Conservation (phyloP, 2,329 filamentous ascomycete genomes). For the Aspergillus sp. region DNA sequence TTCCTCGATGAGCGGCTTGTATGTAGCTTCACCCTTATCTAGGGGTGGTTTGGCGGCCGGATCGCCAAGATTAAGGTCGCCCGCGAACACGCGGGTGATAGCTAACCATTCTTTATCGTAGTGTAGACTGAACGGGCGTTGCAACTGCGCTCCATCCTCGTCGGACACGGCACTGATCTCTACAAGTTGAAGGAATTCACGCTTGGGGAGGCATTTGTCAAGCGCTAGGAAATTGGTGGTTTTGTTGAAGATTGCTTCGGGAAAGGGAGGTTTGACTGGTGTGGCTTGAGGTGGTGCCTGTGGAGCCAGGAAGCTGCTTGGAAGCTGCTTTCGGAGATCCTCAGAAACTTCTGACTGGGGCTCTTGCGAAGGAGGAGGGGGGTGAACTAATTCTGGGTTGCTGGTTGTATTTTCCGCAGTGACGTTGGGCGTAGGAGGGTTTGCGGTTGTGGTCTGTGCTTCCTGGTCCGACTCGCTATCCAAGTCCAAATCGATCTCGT, state of each 20-base stretch:
- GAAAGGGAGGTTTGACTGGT: constrained; percentile 62
- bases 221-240: constrained; percentile 82
- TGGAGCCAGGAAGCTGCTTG: constrained; percentile 66
- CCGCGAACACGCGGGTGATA: constrained; percentile 79
- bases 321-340: constrained; percentile 70
- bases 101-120: constrained; percentile 97
- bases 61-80: constrained; percentile 64
- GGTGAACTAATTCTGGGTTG: background rate
- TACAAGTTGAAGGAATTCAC: constrained; percentile 79
- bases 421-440: background rate
- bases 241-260: constrained; percentile 72
- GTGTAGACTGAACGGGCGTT: constrained; percentile 60
- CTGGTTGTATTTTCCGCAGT: background rate
- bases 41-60: constrained; percentile 52
- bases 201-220: constrained; percentile 81
- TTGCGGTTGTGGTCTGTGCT: background rate
- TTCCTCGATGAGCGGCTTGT: constrained; percentile 65
- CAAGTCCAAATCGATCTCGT: constrained; percentile 44
- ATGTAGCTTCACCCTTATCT: constrained; percentile 68
- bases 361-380: background rate
- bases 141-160: constrained; percentile 12
- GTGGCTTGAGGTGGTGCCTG: constrained; percentile 26
- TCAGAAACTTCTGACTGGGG: constrained; percentile 52
- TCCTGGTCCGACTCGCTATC: constrained; percentile 25
- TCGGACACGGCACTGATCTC: constrained; percentile 56